phyloP scores from a whole-genome alignment of 1,284 basidiomycete species.

The Sutorius eximius region DNA sequence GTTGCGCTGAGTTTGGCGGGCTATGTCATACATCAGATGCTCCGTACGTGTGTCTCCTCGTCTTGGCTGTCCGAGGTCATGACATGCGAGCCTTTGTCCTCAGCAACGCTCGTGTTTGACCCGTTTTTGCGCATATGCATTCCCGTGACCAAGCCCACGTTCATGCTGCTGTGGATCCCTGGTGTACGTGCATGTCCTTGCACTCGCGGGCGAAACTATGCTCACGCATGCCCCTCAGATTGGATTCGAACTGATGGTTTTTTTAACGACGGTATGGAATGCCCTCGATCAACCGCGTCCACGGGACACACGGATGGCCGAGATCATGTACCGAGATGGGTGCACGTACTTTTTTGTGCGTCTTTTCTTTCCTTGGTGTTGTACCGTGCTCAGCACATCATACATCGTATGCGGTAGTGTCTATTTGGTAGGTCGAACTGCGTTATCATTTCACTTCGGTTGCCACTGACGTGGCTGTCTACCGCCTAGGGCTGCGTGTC shows the following conservation, averaged over 20 bases:
- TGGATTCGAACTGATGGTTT: constrained; percentile 40
- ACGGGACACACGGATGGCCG: constrained; percentile 22
- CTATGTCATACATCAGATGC: constrained; percentile 31
- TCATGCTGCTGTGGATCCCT: constrained; percentile 35
- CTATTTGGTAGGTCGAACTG: constrained; percentile 29
- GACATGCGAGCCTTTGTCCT: neutral
- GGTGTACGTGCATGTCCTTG: constrained; percentile 23
- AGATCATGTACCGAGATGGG: constrained; percentile 38
- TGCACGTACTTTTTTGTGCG: constrained; percentile 41
- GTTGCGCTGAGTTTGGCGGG: constrained; percentile 29
- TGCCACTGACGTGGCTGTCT: neutral
- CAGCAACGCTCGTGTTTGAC: constrained; percentile 17
- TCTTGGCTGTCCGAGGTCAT: neutral
- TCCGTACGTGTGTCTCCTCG: constrained; percentile 30
- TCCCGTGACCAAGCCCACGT: constrained; percentile 10
- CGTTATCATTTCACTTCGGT: neutral
- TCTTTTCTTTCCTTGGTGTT: constrained; percentile 2
- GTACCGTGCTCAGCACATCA: constrained; percentile 3
- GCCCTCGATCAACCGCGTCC: constrained; percentile 35
- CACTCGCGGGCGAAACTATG: neutral
- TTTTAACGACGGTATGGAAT: constrained; percentile 38
- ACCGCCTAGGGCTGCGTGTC: constrained; percentile 29
- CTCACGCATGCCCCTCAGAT: constrained; percentile 25
- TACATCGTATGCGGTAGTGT: constrained; percentile 6
- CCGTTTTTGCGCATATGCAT: constrained; percentile 18